phyloP scores from a whole-genome alignment of 2,329 filamentous ascomycete genomes.

The Aspergillus transmontanensis region DNA sequence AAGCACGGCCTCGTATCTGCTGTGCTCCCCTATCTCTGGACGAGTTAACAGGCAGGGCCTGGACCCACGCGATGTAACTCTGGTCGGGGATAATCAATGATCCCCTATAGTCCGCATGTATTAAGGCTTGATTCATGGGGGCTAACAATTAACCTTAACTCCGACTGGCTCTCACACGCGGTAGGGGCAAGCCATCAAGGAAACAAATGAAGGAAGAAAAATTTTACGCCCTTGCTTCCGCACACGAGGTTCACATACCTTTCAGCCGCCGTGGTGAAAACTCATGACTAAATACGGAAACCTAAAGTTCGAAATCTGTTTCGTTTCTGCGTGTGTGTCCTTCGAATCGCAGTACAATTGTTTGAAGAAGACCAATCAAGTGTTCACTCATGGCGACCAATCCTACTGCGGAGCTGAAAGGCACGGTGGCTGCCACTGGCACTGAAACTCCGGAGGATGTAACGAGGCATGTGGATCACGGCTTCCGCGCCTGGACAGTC shows the following conservation, averaged over 20 bases:
- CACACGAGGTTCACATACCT: background rate
- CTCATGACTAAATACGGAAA: background rate
- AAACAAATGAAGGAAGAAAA: too few relatives aligned
- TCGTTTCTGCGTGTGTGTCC: background rate
- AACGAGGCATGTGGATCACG: constrained; percentile 10
- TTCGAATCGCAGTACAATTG: background rate
- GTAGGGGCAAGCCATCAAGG: too few relatives aligned
- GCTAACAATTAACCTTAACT: background rate
- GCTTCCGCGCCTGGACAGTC: constrained; percentile 55
- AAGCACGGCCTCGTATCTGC: background rate
- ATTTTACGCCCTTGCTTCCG: background rate
- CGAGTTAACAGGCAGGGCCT: too few relatives aligned
- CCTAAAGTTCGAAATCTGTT: background rate
- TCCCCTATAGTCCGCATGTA: background rate
- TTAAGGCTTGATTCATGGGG: background rate
- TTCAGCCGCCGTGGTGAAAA: background rate
- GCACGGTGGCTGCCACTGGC: background rate
- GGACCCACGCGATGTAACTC: background rate
- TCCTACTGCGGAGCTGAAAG: background rate
- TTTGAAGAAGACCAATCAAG: background rate
- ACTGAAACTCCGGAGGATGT: background rate
- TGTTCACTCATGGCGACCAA: background rate
- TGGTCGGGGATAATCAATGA: background rate
- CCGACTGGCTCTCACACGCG: background rate
- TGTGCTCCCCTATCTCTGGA: background rate